Base-by-base conservation (phyloP, 1,139 yeast species). In the Geotrichum aggregatum region DNA sequence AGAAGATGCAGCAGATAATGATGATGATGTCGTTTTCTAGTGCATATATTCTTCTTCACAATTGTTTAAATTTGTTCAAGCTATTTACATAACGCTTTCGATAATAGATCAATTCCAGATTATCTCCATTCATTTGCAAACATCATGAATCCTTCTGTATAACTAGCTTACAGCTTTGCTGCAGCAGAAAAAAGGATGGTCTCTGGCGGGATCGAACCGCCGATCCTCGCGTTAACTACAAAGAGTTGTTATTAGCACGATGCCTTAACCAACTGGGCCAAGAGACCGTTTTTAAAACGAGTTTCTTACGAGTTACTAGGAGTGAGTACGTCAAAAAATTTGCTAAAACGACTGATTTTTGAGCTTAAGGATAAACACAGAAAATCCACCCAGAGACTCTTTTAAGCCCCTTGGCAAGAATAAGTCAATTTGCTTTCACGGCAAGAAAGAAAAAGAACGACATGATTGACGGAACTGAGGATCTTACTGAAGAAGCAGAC, bases 21-120 rank as follows among this genome's bases (percentile, higher is more conserved):
- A 63, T 36, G 61, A 59, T 31, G 66, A 63, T 51, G 65, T 63
- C 36, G 63, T 63, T 44, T 63, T 62, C 52, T 62, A 58, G 50
- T 44, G 52, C 52, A 49, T 49, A 26, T 36, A 44, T 3, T 26
- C 18, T 30, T 16, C 21, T n/a, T 41, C 34, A 4, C 16, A 34
- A 11, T 33, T 31, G 6, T 26, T 21, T 13, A 10, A 5, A 4
- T 18, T 28, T 13, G 21, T 24, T 21, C 18, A n/a, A 26, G 16
- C 18, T 16, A 11, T 33, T 11, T 44, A 44, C 30, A 31, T 44
- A 31, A 31, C 47, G 18, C 24, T 41, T 40, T 40, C 44, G 28
- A 28, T 41, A 41, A 41, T 41, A 41, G 44, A 41, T 41, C 28
- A 41, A 41, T 41, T 13, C 7, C 10, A 19, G 18, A 38, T 11